A percentile compares a stretch with the other conserved stretches of the same genome.
Evolutionary conservation across 805 yeast species (phyloP).

Genomic region (Maudiozyma bulderi): DNA sequence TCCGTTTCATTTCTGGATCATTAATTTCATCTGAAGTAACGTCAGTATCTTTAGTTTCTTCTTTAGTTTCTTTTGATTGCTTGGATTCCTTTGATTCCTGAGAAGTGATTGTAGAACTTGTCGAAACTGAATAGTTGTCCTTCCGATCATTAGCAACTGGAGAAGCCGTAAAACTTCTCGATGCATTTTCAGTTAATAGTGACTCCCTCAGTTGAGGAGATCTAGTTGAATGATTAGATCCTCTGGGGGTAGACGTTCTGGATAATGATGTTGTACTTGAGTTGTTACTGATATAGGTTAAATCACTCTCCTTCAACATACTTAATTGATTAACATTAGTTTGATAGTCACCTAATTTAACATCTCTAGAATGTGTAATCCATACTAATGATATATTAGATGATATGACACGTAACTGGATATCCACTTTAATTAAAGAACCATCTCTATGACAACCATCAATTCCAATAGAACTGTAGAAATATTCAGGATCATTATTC

Average conservation of each 20-base stretch:
- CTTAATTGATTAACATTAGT: constrained; percentile 33
- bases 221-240: constrained; percentile 14
- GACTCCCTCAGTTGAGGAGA: constrained; percentile 4
- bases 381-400: constrained; percentile 57
- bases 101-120: not conserved
- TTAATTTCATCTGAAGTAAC: constrained; percentile 7
- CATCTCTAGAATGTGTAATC: constrained; percentile 71
- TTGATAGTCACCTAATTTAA: constrained; percentile 25
- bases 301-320: constrained; percentile 32
- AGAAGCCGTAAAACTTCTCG: not conserved
- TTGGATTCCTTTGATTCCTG: not conserved
- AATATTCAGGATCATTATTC: constrained; percentile 36
- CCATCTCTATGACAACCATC: constrained; percentile 68
- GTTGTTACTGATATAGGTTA: constrained; percentile 21
- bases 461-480: constrained; percentile 59
- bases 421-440: constrained; percentile 52
- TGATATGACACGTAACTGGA: constrained; percentile 66
- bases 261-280: constrained; percentile 23
- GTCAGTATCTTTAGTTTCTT: constrained; percentile 2
- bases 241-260: constrained; percentile 17
- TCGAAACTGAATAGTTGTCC: not conserved
- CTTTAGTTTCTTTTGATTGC: not conserved
- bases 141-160: not conserved
- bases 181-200: not conserved
- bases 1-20: constrained; percentile 18